These are phyloP conservation scores for Tilletia walkeri DNA, from an alignment of 1,284 basidiomycete species.

Conservation along the genomic window DNA sequence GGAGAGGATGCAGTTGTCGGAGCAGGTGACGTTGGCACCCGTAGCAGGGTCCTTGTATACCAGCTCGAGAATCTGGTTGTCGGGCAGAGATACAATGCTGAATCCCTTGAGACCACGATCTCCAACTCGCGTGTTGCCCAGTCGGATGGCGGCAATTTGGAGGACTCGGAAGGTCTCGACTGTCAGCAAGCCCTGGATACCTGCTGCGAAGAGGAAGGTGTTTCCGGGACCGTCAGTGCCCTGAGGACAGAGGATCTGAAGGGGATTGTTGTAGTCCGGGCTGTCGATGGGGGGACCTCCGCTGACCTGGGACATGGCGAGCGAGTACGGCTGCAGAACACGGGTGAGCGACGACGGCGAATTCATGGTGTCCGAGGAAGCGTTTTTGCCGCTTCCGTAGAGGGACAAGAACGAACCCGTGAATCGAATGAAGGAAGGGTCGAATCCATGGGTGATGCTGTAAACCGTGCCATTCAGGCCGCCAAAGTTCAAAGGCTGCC, in stretches of 20 bases:
- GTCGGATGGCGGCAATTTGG: slow-evolving; percentile 73
- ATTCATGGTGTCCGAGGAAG: slow-evolving; percentile 58
- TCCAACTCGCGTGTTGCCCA: slow-evolving; percentile 83
- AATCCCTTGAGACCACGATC: slow-evolving; percentile 80
- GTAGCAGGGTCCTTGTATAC: slow-evolving; percentile 75
- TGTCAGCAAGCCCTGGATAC: slow-evolving; percentile 69
- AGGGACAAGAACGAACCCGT: slow-evolving; percentile 71
- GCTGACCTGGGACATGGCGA: slow-evolving; percentile 64
- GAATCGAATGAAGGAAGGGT: slow-evolving; percentile 75
- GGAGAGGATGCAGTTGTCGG: slow-evolving; percentile 53
- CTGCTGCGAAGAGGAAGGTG: slow-evolving; percentile 79
- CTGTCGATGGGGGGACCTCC: slow-evolving; percentile 71
- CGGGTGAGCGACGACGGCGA: slow-evolving; percentile 55
- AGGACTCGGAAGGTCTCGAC: slow-evolving; percentile 72
- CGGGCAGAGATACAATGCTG: slow-evolving; percentile 73
- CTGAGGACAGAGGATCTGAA: slow-evolving; percentile 77
- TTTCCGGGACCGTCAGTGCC: slow-evolving; percentile 73
- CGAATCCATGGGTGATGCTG: slow-evolving; percentile 73
- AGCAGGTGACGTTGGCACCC: slow-evolving; percentile 66
- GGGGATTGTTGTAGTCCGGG: slow-evolving; percentile 68
- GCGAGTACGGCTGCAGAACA: slow-evolving; percentile 55
- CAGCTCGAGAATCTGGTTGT: slow-evolving; percentile 75
- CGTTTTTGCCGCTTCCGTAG: slow-evolving; percentile 13
- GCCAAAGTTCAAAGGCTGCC: slow-evolving; percentile 75
- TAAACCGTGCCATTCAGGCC: slow-evolving; percentile 77